Base-by-base conservation (phyloP, 129 eudicot genomes). In the Cynara cardunculus region DNA sequence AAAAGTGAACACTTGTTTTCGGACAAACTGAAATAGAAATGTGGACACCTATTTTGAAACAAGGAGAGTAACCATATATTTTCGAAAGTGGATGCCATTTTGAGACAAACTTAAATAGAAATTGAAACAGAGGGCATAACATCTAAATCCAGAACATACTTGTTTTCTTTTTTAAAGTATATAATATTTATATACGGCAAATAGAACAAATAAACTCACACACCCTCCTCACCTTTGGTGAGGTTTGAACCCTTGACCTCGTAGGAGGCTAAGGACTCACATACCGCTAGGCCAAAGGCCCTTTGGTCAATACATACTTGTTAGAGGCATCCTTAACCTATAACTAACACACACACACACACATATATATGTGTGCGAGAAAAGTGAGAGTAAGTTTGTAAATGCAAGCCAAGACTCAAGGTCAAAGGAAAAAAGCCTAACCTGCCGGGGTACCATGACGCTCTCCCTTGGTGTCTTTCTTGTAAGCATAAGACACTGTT, bases 401-500 rank as follows among this genome's bases (percentile, higher is more conserved):
- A 39, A 39, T 22, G 41, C 62, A 64, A 12, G 49, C 39, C 4
- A 14, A 69, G 62, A n/a, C 71, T 21, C 25, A 10, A 35, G 34
- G 11, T 37, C 69, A 62, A 62, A 62, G 25, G 53, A 14, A 49
- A 66, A 65, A 86, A 66, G 27, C 28, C 87, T 84, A 49, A 90
- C 99, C 97, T 90, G 99, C 99, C 24, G 99, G 99, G 76, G 99
- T 92, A 71, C 99, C 99, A 86, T 95, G 99, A 39, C 99, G 94
- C 88, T 92, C 99, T 75, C 99, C 99, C 70, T 95, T 95, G 0
- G 99, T 95, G 82, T 95, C 99, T 88, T 95, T 95, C 92, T 95
- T 95, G 97, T 95, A 95, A 78, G 99, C 99, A 85, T 95, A 95
- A 3, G 99, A 90, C 30, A 96, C 99, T 21, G 99, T 92, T 76